Percentiles rank a stretch among this genome's conserved stretches.
These are phyloP conservation scores for Ogataea nakhonphanomensis DNA, from an alignment of 805 yeast species.

Conservation along the genomic window DNA sequence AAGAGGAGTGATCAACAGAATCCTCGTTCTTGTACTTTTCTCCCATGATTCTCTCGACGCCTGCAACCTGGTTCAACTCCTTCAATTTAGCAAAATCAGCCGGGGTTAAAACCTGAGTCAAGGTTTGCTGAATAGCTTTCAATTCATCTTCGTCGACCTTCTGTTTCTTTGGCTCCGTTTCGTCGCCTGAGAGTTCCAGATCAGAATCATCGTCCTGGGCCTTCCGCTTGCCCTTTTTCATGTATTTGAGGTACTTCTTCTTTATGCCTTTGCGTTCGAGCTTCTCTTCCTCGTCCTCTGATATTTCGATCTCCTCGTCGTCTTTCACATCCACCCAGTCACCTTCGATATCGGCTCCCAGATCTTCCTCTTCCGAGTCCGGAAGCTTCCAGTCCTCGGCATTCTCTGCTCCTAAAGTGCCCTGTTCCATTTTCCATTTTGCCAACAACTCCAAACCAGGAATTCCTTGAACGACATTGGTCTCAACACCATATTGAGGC, in stretches of 20 bases:
- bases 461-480: constrained; percentile 60
- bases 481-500: constrained; percentile 75
- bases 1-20: constrained; percentile 69
- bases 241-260: constrained; percentile 34
- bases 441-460: constrained; percentile 90
- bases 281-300: constrained; percentile 35
- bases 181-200: constrained; percentile 48
- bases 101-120: constrained; percentile 71
- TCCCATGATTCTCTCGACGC: constrained; percentile 77
- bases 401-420: constrained; percentile 49
- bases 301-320: constrained; percentile 67
- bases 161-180: constrained; percentile 33
- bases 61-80: constrained; percentile 81
- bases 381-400: constrained; percentile 63
- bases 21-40: constrained; percentile 64
- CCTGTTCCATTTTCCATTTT: constrained; percentile 72
- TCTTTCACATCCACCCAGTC: constrained; percentile 91
- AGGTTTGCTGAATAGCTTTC: constrained; percentile 52
- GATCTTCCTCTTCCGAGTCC: constrained; percentile 51
- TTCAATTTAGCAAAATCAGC: constrained; percentile 96
- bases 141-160: constrained; percentile 38
- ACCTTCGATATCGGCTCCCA: constrained; percentile 65
- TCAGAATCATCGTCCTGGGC: constrained; percentile 41
- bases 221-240: constrained; percentile 27
- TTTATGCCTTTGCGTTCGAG: constrained; percentile 34